A percentile compares a stretch with the other conserved stretches of the same genome.
Conservation (phyloP, 345 rosid genomes). For the Cardamine occulta region DNA sequence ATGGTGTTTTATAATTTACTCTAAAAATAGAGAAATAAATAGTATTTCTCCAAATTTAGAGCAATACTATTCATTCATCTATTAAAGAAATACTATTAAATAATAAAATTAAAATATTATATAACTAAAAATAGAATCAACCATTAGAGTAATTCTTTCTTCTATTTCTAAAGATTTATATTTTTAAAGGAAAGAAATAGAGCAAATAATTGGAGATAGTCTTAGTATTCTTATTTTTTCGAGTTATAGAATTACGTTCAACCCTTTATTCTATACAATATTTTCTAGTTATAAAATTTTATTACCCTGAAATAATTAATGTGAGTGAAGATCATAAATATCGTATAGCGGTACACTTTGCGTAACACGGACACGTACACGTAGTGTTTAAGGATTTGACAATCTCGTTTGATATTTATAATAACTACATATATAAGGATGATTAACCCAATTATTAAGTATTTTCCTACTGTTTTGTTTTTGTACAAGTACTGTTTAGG, state of each 20-base stretch:
- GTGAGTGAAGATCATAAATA: no score
- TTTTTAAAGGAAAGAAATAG: no score
- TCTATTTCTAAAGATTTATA: no score
- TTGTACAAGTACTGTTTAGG: constrained; percentile 12
- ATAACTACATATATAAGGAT: not conserved
- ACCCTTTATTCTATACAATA: not conserved
- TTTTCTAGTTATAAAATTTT: not conserved
- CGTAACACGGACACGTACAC: not conserved
- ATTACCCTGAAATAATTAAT: not conserved
- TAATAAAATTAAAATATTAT: no score
- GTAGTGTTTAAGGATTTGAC: constrained; percentile 13
- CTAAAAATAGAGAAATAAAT: no score
- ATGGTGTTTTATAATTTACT: no score
- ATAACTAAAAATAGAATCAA: no score
- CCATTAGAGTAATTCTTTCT: no score
- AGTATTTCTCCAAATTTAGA: no score
- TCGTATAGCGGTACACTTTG: not conserved
- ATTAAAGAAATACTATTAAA: no score
- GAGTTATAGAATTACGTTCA: not conserved
- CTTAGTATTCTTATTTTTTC: constrained; percentile 4
- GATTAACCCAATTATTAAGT: not conserved
- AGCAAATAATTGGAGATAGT: no score
- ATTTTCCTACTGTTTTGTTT: not conserved
- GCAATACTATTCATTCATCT: no score
- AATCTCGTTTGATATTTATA: not conserved